Evolutionary conservation across 352 stramenopile species (phyloP).

Genomic region (Plasmopara halstedii): DNA sequence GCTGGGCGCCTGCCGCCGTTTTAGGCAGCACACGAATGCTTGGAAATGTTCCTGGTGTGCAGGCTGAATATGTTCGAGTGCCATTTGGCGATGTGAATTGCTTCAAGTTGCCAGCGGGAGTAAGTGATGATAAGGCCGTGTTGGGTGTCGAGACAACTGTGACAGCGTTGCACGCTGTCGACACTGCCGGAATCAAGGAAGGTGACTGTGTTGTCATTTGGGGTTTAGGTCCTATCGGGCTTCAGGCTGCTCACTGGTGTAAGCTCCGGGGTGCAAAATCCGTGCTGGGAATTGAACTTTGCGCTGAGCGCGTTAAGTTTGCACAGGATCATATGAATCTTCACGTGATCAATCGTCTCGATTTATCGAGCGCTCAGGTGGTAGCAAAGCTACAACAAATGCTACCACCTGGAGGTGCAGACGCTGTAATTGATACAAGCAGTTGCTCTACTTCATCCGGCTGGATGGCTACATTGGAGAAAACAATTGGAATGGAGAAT

Average conservation of each 20-base stretch:
- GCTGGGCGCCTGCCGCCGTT: slow-evolving; percentile 51
- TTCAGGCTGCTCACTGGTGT: slow-evolving; percentile 51
- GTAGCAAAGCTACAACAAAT: slow-evolving; percentile 39
- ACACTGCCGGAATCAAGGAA: slow-evolving; percentile 41
- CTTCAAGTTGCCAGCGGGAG: slow-evolving; percentile 42
- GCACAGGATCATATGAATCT: slow-evolving; percentile 51
- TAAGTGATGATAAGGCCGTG: slow-evolving; percentile 61
- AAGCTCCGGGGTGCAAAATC: slow-evolving; percentile 56
- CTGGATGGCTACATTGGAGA: slow-evolving; percentile 37
- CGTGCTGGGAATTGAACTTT: slow-evolving; percentile 48
- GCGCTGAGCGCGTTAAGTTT: slow-evolving; percentile 42
- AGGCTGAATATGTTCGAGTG: slow-evolving; percentile 72
- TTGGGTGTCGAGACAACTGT: slow-evolving; percentile 49
- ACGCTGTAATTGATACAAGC: slow-evolving; percentile 50
- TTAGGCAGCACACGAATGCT: slow-evolving; percentile 48
- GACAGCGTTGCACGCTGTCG: slow-evolving; percentile 51
- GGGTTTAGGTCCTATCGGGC: slow-evolving; percentile 52
- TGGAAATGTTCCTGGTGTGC: slow-evolving; percentile 51
- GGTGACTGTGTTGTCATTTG: slow-evolving; percentile 56
- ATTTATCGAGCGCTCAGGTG: slow-evolving; percentile 39
- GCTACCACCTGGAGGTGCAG: slow-evolving; percentile 40
- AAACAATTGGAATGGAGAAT: slow-evolving; percentile 39
- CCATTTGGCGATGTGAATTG: slow-evolving; percentile 68
- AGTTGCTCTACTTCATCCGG: slow-evolving; percentile 26
- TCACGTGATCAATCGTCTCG: slow-evolving; percentile 50